Evolutionary conservation across 139 green algal species (phyloP).

Genomic region (Coelastrella sp.): DNA sequence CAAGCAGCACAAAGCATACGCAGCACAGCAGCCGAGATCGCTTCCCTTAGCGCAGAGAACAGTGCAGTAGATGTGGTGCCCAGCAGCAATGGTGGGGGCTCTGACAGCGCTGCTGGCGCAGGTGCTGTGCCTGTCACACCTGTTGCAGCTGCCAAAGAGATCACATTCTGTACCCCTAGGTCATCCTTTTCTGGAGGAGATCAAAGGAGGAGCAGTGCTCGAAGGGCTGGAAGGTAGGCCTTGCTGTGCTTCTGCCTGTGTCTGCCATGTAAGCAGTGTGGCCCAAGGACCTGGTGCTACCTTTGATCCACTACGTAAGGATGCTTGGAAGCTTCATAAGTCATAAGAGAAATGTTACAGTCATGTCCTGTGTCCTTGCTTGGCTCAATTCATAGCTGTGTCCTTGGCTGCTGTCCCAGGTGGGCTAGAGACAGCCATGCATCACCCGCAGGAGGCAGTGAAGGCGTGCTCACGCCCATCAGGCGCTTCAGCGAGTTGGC

Average conservation of each 20-base stretch:
- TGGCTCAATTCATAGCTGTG: too few species aligned
- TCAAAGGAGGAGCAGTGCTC: neutral
- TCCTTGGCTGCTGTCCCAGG: neutral
- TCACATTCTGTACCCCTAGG: neutral
- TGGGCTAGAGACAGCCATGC: neutral
- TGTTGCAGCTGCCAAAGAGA: neutral
- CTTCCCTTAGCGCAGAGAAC: neutral
- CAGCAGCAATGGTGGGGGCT: neutral
- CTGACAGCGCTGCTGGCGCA: neutral
- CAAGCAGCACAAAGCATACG: neutral
- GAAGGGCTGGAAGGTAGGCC: neutral
- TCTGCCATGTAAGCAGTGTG: too few species aligned
- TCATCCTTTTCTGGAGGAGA: neutral
- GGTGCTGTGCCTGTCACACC: neutral
- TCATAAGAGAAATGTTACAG: too few species aligned
- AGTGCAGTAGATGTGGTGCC: neutral
- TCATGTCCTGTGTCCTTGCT: too few species aligned
- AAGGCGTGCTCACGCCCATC: neutral
- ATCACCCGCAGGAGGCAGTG: neutral
- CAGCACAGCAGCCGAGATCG: slow-evolving; percentile 5
- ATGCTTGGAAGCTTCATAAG: too few species aligned
- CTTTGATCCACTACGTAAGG: too few species aligned
- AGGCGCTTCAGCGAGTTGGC: neutral
- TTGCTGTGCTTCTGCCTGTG: neutral
- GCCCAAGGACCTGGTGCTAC: too few species aligned